Evolutionary conservation across 306 rosid species (phyloP).

Genomic region (Corylus heterophylla): DNA sequence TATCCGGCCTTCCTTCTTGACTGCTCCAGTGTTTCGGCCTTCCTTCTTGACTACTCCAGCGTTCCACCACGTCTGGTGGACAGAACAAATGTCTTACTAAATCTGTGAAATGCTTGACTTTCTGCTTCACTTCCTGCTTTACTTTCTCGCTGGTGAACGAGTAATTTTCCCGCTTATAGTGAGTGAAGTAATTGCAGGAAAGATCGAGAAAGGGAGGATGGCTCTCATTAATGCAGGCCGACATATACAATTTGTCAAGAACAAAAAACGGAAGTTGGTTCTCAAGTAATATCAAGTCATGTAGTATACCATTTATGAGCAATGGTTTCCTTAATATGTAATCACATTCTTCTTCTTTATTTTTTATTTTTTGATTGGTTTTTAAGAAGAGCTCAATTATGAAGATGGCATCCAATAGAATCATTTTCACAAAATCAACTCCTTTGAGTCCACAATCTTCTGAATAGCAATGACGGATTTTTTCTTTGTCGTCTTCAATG

Average conservation of each 20-base stretch:
- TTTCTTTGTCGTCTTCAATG: too few species aligned
- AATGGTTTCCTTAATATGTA: conserved; percentile 28
- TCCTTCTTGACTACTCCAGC: too few species aligned
- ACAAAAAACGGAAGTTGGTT: conserved; percentile 8
- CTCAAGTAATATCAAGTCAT: conserved; percentile 30
- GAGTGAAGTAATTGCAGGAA: not conserved
- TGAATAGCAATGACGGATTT: not conserved
- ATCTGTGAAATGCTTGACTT: not conserved
- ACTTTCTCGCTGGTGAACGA: too few species aligned
- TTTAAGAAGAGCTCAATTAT: not conserved
- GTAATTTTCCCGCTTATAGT: rapidly evolving
- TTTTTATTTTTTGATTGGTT: too few species aligned
- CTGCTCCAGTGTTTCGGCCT: too few species aligned
- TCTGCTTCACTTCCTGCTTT: too few species aligned
- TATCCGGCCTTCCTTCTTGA: too few species aligned
- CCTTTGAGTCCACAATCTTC: too few species aligned
- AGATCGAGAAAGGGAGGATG: not conserved
- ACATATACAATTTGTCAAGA: conserved; percentile 4
- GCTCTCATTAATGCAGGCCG: too few species aligned
- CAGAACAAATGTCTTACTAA: conserved; percentile 25
- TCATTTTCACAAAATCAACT: too few species aligned
- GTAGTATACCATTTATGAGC: conserved; percentile 18
- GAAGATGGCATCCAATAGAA: conserved; percentile 25
- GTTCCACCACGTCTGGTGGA: not conserved
- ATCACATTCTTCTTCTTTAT: not conserved